Percentiles rank a stretch among this genome's conserved stretches.
phyloP scores from a whole-genome alignment of 768 basidiomycete species.

The Pleurotus platypus region DNA sequence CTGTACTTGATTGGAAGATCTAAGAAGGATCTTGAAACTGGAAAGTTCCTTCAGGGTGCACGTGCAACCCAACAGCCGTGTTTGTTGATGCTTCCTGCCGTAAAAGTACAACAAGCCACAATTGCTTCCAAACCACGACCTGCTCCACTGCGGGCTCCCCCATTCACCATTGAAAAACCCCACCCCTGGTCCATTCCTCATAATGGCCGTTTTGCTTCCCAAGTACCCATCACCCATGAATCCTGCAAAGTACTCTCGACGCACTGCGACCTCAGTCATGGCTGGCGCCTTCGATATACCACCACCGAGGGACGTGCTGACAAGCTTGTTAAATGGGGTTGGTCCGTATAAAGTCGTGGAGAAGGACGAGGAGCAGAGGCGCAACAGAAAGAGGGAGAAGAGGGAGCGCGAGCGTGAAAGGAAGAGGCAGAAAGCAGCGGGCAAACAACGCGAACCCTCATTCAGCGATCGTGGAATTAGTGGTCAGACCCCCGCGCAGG shows the following conservation, averaged over 20 bases:
- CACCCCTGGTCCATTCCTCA: conserved; percentile 13
- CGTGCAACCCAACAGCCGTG: conserved; percentile 38
- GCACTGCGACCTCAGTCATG: conserved; percentile 73
- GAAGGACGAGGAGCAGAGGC: conserved; percentile 53
- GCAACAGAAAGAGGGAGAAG: conserved; percentile 53
- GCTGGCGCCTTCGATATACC: conserved; percentile 71
- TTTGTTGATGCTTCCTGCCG: conserved; percentile 54
- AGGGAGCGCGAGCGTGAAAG: conserved; percentile 50
- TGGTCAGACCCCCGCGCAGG: not conserved
- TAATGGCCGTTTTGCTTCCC: conserved; percentile 31
- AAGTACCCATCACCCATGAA: conserved; percentile 25
- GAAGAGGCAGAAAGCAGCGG: conserved; percentile 30
- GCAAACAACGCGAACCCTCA: conserved; percentile 29
- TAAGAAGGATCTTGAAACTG: conserved; percentile 31
- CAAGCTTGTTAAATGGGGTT: conserved; percentile 76
- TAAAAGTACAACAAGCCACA: conserved; percentile 44
- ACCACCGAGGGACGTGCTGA: conserved; percentile 71
- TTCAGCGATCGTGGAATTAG: conserved; percentile 13
- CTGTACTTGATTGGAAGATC: conserved; percentile 23
- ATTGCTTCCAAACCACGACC: conserved; percentile 50
- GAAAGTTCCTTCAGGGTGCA: conserved; percentile 39
- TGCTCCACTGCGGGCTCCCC: conserved; percentile 41
- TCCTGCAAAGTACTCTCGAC: conserved; percentile 40
- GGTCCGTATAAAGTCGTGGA: conserved; percentile 61
- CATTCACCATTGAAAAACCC: conserved; percentile 25